Conservation (phyloP, 2,329 filamentous ascomycete genomes). For the Pestalotiopsis sp. region DNA sequence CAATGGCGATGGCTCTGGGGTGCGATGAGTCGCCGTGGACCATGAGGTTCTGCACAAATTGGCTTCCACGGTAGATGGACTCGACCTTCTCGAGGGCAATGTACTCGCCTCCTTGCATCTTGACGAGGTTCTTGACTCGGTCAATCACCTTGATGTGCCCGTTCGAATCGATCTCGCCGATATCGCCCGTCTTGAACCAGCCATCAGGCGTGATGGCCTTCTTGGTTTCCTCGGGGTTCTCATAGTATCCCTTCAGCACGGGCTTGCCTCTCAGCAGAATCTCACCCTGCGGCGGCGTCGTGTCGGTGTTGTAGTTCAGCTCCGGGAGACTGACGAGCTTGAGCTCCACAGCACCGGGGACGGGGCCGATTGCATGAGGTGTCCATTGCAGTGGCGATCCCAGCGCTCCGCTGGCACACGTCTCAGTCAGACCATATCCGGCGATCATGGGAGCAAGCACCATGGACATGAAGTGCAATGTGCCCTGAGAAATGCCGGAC, state of each 20-base stretch:
- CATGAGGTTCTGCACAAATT: conserved; percentile 85
- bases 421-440: conserved; percentile 95
- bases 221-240: conserved; percentile 83
- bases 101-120: conserved; percentile 94
- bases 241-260: conserved; percentile 78
- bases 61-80: conserved; percentile 80
- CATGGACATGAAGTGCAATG: conserved; percentile 87
- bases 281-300: conserved; percentile 84
- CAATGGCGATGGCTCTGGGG: conserved; percentile 80
- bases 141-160: conserved; percentile 89
- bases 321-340: conserved; percentile 92
- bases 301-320: conserved; percentile 78
- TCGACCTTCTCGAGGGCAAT: conserved; percentile 96
- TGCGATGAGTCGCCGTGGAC: conserved; percentile 78
- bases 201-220: conserved; percentile 80
- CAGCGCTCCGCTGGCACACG: conserved; percentile 79
- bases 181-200: conserved; percentile 97
- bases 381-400: conserved; percentile 87
- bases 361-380: conserved; percentile 74
- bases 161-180: conserved; percentile 81
- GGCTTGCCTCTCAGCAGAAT: conserved; percentile 83
- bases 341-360: conserved; percentile 77
- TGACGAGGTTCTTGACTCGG: conserved; percentile 97
- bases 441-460: conserved; percentile 92
- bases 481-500: conserved; percentile 85